These are phyloP conservation scores for Oryza meridionalis DNA, from an alignment of 176 grass and related monocot species.

Conservation along the genomic window DNA sequence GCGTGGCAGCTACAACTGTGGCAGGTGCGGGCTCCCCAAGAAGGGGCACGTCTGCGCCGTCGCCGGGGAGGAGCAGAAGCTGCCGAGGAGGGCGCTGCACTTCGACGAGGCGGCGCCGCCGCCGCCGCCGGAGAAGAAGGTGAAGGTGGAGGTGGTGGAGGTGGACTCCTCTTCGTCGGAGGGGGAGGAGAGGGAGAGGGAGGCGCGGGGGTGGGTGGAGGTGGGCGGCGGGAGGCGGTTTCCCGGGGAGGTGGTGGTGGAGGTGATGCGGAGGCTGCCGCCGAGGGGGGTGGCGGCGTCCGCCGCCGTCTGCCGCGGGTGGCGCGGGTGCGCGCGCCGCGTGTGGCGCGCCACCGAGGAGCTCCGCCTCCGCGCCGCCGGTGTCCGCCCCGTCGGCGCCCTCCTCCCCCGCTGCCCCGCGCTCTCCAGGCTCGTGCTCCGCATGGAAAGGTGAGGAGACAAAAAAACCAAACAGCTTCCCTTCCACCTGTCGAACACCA, in stretches of 20 bases:
- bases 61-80: constrained; percentile 15
- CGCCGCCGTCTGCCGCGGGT: constrained; percentile 61
- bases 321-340: constrained; percentile 65
- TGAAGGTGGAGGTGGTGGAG: constrained; percentile 2
- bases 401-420: constrained; percentile 59
- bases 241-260: constrained; percentile 47
- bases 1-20: constrained; percentile 91
- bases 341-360: constrained; percentile 67
- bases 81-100: constrained; percentile 62
- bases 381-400: constrained; percentile 58
- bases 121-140: neutral
- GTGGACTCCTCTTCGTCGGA: neutral
- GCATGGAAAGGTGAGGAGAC: constrained; percentile 79
- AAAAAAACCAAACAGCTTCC: neutral
- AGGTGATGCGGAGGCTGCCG: constrained; percentile 59
- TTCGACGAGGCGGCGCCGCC: constrained; percentile 54
- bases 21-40: constrained; percentile 82
- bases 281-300: constrained; percentile 55
- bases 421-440: constrained; percentile 59
- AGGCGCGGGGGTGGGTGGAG: constrained; percentile 22
- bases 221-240: constrained; percentile 26
- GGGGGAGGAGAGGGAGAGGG: neutral
- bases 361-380: constrained; percentile 49
- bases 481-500: neutral
- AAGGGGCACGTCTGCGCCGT: constrained; percentile 81